phyloP scores from a whole-genome alignment of 2,329 filamentous ascomycete species.

The Fusarium proliferatum region DNA sequence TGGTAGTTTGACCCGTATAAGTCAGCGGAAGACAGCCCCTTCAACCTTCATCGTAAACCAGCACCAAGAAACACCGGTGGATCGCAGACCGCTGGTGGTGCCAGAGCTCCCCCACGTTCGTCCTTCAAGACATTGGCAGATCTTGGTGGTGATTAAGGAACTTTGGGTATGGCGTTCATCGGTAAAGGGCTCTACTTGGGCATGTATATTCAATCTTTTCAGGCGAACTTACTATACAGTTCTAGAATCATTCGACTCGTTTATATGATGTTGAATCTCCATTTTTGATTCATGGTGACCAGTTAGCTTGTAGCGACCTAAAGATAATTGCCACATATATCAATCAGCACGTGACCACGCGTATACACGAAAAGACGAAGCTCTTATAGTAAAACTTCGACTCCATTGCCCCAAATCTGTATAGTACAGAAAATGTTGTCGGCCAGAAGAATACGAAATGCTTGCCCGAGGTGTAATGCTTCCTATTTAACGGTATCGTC shows the following conservation, averaged over 20 bases:
- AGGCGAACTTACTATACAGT: not conserved
- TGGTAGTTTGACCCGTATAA: constrained; percentile 70
- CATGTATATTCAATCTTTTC: not conserved
- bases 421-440: constrained; percentile 50
- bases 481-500: constrained; percentile 23
- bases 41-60: constrained; percentile 61
- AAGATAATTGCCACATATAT: constrained; percentile 6
- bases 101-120: constrained; percentile 49
- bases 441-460: constrained; percentile 49
- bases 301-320: not conserved
- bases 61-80: constrained; percentile 43
- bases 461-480: constrained; percentile 46
- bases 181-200: constrained; percentile 2
- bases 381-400: constrained; percentile 3
- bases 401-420: constrained; percentile 23
- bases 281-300: not conserved
- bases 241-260: not conserved
- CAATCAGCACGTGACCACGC: constrained; percentile 46
- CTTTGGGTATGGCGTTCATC: not conserved
- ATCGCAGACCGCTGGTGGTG: constrained; percentile 36
- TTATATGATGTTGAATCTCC: not conserved
- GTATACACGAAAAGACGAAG: constrained; percentile 6
- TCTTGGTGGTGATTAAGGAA: constrained; percentile 51
- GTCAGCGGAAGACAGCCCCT: constrained; percentile 68
- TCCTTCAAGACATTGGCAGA: constrained; percentile 66